Evolutionary conservation across 148 eudicot species (phyloP), one percentile per base, ranked within the genome.

Genomic region (Rhododendron griersonianum): DNA sequence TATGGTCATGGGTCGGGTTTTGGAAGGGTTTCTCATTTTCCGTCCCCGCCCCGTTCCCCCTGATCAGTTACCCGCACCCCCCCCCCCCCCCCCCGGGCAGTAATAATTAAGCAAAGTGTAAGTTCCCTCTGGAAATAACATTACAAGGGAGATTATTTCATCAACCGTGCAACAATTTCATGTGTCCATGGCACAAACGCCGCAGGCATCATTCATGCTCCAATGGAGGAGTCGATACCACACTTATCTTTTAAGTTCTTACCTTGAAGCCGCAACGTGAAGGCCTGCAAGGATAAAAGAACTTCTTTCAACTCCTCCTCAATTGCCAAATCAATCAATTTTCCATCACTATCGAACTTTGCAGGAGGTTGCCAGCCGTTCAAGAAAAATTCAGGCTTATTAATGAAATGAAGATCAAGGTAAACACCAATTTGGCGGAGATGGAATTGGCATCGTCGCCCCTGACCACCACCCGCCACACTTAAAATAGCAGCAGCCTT

Each of bases 341-440:
- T 93, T 47, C 99, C 95, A 3, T 93, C 95, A 50, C 79, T 84
- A 73, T 94, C 96, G 59, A 96, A 95, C 91, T 95, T 94, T 5
- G 92, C 78, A 73, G 97, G 99, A 63, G 91, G 88, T 78, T 94
- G 89, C 80, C 88, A 90, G 16, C 90, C 96, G 3, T 91, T 88
- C 85, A 95, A 86, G 94, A 90, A 93, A 77, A 95, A 95, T 82
- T 96, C 98, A 3, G 98, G 98, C 90, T 96, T 95, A 50, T 96
- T 96, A 82, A 96, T 94, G 87, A 96, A 96, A 81, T 96, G 98
- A 87, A 95, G 93, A 83, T 96, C 96, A 0, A 95, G 81, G 89
- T 37, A 94, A 35, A 96, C 94, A 41, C 99, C 96, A 48, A 91
- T 92, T 84, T 95, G 99, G 47, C 99, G 92, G 53, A 96, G 97